Percentiles rank a stretch among this genome's conserved stretches.
Conservation (phyloP, 192 early-diverging fungal species). For the Coemansia brasiliensis region DNA sequence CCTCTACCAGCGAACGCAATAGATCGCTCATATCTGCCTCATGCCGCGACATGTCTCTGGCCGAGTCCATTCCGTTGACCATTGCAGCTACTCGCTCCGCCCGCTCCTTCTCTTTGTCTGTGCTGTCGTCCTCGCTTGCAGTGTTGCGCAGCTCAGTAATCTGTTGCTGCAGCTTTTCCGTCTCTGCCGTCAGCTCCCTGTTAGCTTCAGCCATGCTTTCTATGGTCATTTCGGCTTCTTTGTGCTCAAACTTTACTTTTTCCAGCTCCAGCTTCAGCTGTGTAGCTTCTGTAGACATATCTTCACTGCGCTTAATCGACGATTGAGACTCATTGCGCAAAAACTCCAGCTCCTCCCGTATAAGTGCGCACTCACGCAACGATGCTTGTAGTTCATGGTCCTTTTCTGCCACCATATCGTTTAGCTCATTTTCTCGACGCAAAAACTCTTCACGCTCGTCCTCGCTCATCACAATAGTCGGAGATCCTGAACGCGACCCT, state of each 20-base stretch:
- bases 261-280: conserved; percentile 84
- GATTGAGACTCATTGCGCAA: conserved; percentile 65
- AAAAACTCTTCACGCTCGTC: conserved; percentile 96
- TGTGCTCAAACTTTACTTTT: conserved; percentile 83
- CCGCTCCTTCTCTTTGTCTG: conserved; percentile 62
- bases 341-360: conserved; percentile 74
- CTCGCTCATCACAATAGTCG: conserved; percentile 71
- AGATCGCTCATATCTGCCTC: conserved; percentile 54
- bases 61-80: conserved; percentile 47
- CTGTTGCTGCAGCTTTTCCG: conserved; percentile 74
- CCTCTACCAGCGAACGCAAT: conserved; percentile 50
- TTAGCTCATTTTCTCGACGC: conserved; percentile 92
- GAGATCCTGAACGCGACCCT: conserved; percentile 62
- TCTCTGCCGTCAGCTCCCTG: conserved; percentile 68
- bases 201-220: conserved; percentile 89
- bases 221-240: conserved; percentile 86
- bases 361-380: conserved; percentile 58
- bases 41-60: conserved; percentile 52
- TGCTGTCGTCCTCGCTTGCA: conserved; percentile 7
- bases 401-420: conserved; percentile 89
- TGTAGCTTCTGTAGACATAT: conserved; percentile 65
- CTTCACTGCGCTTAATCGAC: conserved; percentile 68
- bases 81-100: conserved; percentile 50
- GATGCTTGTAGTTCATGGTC: conserved; percentile 75
- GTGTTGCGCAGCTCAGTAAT: conserved; percentile 57